Percentiles rank a stretch among this genome's conserved stretches.
Evolutionary conservation across 495 filamentous ascomycete species (phyloP).

Genomic region (Hypoxylon fragiforme): DNA sequence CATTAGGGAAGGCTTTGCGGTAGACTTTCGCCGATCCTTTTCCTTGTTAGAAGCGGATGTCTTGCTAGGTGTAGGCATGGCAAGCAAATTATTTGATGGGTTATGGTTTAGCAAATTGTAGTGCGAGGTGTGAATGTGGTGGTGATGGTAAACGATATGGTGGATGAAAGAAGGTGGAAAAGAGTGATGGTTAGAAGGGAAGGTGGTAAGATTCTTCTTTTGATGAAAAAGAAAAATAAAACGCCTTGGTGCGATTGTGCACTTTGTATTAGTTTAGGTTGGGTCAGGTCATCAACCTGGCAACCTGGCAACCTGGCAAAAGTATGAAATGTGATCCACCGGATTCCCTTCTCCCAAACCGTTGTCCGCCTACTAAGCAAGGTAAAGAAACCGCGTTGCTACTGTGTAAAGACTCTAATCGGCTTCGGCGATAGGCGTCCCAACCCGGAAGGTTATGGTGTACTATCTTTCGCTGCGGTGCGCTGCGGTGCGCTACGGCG

Average conservation of each 20-base stretch:
- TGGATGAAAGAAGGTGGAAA: constrained; percentile 19
- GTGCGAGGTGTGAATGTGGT: no score
- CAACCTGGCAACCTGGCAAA: no score
- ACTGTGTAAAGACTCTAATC: no score
- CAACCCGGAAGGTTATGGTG: no score
- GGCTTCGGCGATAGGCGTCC: constrained; percentile 9
- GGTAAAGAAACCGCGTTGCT: constrained; percentile 10
- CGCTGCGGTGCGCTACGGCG: not conserved
- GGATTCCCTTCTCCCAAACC: constrained; percentile 14
- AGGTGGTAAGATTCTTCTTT: constrained; percentile 14
- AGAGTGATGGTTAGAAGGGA: constrained; percentile 7
- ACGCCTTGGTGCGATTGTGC: constrained; percentile 29
- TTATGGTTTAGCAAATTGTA: constrained; percentile 7
- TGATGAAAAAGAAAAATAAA: constrained; percentile 7
- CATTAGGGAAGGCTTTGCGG: constrained; percentile 34
- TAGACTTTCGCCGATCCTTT: constrained; percentile 54
- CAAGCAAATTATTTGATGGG: constrained; percentile 16
- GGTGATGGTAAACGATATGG: constrained; percentile 8
- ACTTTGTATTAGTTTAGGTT: constrained; percentile 31
- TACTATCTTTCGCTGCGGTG: no score
- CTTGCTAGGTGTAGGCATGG: constrained; percentile 49
- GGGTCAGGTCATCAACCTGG: constrained; percentile 33
- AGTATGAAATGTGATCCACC: constrained; percentile 35
- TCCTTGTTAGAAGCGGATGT: constrained; percentile 46
- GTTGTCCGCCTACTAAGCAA: no score